phyloP scores from a whole-genome alignment of 176 grass and related monocot species.

The Echinochloa phyllopogon region DNA sequence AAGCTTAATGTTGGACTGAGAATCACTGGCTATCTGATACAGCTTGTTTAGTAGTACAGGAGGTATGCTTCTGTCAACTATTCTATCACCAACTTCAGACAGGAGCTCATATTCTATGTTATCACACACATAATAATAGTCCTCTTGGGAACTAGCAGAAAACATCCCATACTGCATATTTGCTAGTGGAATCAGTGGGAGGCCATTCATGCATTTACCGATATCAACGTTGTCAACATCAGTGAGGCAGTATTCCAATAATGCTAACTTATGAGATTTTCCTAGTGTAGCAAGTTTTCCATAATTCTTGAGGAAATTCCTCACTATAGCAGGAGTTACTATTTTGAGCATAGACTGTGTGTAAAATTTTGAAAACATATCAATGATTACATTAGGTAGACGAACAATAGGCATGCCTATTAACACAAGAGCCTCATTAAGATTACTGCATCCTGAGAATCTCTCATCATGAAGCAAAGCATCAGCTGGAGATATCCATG shows the following conservation, averaged over 20 bases:
- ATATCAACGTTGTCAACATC: slow-evolving; percentile 69
- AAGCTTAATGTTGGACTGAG: slow-evolving; percentile 65
- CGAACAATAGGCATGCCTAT: slow-evolving; percentile 70
- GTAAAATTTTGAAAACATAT: slow-evolving; percentile 81
- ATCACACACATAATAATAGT: slow-evolving; percentile 74
- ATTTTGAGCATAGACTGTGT: slow-evolving; percentile 51
- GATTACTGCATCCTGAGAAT: slow-evolving; percentile 70
- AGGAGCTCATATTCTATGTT: slow-evolving; percentile 81
- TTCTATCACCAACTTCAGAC: slow-evolving; percentile 61
- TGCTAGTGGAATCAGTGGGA: slow-evolving; percentile 87
- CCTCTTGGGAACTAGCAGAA: slow-evolving; percentile 53
- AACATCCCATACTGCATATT: slow-evolving; percentile 79
- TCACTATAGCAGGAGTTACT: slow-evolving; percentile 67
- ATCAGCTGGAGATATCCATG: slow-evolving; percentile 77
- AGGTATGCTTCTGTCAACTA: slow-evolving; percentile 82
- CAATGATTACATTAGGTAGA: slow-evolving; percentile 54
- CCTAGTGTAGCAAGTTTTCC: slow-evolving; percentile 46
- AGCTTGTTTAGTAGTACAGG: slow-evolving; percentile 61
- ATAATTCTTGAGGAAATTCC: slow-evolving; percentile 71
- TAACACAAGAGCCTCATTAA: slow-evolving; percentile 74
- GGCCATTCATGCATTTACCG: slow-evolving; percentile 70
- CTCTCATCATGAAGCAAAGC: slow-evolving; percentile 80
- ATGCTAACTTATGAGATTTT: slow-evolving; percentile 72
- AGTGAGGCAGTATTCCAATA: slow-evolving; percentile 86
- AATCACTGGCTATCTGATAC: slow-evolving; percentile 66